phyloP scores from a whole-genome alignment of 495 filamentous ascomycete genomes.

The Filosporella fistucella region DNA sequence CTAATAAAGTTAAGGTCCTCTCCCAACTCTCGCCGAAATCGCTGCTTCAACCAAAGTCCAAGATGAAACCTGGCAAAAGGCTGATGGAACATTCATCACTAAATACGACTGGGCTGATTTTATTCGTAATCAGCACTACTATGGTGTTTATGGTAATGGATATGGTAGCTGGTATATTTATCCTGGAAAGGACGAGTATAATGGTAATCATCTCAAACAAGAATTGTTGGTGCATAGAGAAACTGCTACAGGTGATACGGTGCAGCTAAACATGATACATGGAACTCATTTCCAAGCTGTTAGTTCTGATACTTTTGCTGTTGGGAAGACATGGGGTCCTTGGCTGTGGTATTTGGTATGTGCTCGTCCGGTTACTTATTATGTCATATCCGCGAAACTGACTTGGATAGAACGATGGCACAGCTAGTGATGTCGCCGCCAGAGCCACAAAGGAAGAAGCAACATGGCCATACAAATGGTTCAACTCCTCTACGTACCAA shows the following conservation, averaged over 20 bases:
- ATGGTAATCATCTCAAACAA: conserved; percentile 37
- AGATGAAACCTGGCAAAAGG: conserved; percentile 37
- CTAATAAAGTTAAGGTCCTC: background rate
- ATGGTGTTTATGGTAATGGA: conserved; percentile 32
- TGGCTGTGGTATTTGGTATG: conserved; percentile 41
- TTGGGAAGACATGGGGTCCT: conserved; percentile 36
- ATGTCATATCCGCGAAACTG: too few relatives aligned
- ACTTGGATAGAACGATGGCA: conserved; percentile 38
- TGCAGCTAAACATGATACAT: conserved; percentile 40
- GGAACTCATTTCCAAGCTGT: conserved; percentile 36
- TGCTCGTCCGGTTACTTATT: too few relatives aligned
- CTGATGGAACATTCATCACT: conserved; percentile 36
- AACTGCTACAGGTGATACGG: conserved; percentile 32
- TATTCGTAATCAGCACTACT: conserved; percentile 27
- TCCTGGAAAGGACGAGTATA: conserved; percentile 38
- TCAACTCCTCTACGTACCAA: conserved; percentile 29
- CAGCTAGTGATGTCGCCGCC: conserved; percentile 25
- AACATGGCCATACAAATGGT: conserved; percentile 36
- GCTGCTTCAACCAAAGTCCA: conserved; percentile 29
- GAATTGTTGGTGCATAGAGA: conserved; percentile 36
- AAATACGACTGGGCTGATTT: conserved; percentile 36
- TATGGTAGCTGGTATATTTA: conserved; percentile 40
- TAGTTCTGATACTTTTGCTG: conserved; percentile 27
- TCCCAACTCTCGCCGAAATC: conserved; percentile 32
- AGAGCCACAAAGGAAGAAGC: conserved; percentile 25